A percentile compares a stretch with the other conserved stretches of the same genome.
phyloP scores from a whole-genome alignment of 768 basidiomycete species.

The Ramaria rubella region DNA sequence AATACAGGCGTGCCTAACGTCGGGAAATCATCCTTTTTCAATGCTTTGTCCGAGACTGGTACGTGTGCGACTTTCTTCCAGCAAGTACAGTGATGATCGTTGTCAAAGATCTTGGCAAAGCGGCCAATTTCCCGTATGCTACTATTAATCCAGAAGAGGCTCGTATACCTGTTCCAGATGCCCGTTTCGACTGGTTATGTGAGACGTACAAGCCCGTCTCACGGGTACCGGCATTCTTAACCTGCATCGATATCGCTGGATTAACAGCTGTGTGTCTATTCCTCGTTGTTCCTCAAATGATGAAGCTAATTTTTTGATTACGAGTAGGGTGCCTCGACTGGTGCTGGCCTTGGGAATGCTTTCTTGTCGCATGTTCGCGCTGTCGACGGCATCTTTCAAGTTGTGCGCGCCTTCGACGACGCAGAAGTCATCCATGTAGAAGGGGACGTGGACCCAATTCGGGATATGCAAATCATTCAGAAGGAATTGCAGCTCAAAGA shows the following conservation, averaged over 20 bases:
- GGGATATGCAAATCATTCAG: slow-evolving; percentile 97
- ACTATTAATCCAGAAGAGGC: slow-evolving; percentile 79
- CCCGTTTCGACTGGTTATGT: slow-evolving; percentile 92
- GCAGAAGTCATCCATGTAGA: slow-evolving; percentile 99
- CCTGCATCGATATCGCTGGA: slow-evolving; percentile 98
- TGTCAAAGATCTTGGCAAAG: slow-evolving; percentile 73
- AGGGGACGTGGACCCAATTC: slow-evolving; percentile 90
- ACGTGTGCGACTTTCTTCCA: slow-evolving; percentile 18
- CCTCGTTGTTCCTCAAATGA: neutral
- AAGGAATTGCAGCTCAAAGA: slow-evolving; percentile 94
- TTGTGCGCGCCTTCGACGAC: slow-evolving; percentile 96
- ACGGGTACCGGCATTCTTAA: slow-evolving; percentile 88
- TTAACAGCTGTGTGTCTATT: slow-evolving; percentile 69
- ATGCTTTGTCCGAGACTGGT: slow-evolving; percentile 89
- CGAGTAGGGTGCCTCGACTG: slow-evolving; percentile 85
- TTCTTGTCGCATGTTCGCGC: slow-evolving; percentile 97
- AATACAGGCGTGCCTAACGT: slow-evolving; percentile 83
- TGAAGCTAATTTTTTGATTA: slow-evolving; percentile 5
- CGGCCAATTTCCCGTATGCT: slow-evolving; percentile 96
- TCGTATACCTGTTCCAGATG: slow-evolving; percentile 91
- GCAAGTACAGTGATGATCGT: neutral
- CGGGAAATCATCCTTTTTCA: slow-evolving; percentile 99
- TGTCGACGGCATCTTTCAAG: slow-evolving; percentile 98
- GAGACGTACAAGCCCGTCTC: slow-evolving; percentile 84
- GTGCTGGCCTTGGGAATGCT: slow-evolving; percentile 94